These are phyloP conservation scores for Claviceps monticola DNA, from an alignment of 2,329 filamentous ascomycete genomes.

Conservation along the genomic window DNA sequence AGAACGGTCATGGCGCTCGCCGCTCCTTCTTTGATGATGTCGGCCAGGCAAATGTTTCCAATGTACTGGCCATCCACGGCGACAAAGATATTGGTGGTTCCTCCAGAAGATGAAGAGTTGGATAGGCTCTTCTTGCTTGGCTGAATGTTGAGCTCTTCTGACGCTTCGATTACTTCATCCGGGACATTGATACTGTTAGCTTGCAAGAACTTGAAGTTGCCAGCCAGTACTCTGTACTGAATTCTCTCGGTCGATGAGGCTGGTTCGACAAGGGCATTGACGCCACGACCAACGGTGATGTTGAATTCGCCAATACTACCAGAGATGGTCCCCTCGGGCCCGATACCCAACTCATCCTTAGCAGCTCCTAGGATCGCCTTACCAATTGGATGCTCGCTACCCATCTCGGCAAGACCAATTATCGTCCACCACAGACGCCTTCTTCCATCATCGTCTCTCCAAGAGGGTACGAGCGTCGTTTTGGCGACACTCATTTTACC, in stretches of 20 bases:
- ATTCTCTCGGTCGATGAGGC: constrained; percentile 50
- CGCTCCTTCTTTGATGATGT: constrained; percentile 83
- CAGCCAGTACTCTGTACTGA: constrained; percentile 68
- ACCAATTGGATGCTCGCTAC: constrained; percentile 92
- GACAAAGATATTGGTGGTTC: constrained; percentile 82
- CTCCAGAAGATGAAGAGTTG: constrained; percentile 26
- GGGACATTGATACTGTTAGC: constrained; percentile 57
- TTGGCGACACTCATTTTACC: constrained; percentile 90
- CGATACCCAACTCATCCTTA: constrained; percentile 60
- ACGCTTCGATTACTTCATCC: constrained; percentile 46
- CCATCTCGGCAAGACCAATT: constrained; percentile 87
- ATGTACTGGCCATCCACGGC: constrained; percentile 73
- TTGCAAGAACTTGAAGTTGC: constrained; percentile 65
- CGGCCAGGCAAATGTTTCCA: constrained; percentile 71
- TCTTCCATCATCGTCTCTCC: constrained; percentile 55
- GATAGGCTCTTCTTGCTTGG: constrained; percentile 17
- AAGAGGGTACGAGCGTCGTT: constrained; percentile 49
- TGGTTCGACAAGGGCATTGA: constrained; percentile 71
- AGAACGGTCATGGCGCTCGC: constrained; percentile 69
- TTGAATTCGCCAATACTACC: constrained; percentile 78
- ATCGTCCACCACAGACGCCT: constrained; percentile 87
- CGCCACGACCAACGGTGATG: constrained; percentile 69
- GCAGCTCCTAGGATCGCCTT: constrained; percentile 68
- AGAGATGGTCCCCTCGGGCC: constrained; percentile 59
- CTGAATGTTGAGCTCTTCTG: constrained; percentile 41